A percentile compares a stretch with the other conserved stretches of the same genome.
phyloP scores from a whole-genome alignment of 2,329 filamentous ascomycete species.

The Aschersonia sp. region DNA sequence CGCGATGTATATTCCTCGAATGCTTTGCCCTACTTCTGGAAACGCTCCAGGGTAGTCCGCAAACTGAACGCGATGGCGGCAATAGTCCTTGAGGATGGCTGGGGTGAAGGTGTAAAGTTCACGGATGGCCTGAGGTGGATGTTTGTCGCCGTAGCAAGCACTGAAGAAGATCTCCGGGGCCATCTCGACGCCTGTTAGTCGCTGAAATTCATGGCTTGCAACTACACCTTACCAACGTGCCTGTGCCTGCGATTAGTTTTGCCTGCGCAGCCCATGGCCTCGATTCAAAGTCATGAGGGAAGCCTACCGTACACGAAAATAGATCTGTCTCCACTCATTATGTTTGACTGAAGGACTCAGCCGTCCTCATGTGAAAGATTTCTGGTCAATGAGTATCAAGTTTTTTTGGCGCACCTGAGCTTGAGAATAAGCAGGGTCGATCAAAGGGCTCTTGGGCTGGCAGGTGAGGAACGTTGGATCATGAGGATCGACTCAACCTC shows the following conservation, averaged over 20 bases:
- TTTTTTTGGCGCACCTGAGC: no score
- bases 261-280: neutral
- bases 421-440: no score
- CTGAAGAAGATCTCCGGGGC: conserved; percentile 74
- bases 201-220: neutral
- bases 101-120: conserved; percentile 51
- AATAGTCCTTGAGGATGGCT: conserved; percentile 60
- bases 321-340: neutral
- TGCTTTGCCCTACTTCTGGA: conserved; percentile 35
- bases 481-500: no score
- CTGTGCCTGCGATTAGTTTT: neutral
- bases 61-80: conserved; percentile 50
- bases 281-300: no score
- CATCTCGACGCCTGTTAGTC: conserved; percentile 38
- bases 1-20: conserved; percentile 62
- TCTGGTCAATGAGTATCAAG: no score
- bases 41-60: conserved; percentile 76
- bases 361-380: neutral
- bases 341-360: neutral
- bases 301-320: neutral
- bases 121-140: conserved; percentile 30
- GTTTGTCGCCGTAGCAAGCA: conserved; percentile 54
- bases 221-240: neutral
- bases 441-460: no score
- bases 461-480: no score